These are phyloP conservation scores for Cryphonectria nitschkei DNA, from an alignment of 2,329 filamentous ascomycete genomes.

Conservation along the genomic window DNA sequence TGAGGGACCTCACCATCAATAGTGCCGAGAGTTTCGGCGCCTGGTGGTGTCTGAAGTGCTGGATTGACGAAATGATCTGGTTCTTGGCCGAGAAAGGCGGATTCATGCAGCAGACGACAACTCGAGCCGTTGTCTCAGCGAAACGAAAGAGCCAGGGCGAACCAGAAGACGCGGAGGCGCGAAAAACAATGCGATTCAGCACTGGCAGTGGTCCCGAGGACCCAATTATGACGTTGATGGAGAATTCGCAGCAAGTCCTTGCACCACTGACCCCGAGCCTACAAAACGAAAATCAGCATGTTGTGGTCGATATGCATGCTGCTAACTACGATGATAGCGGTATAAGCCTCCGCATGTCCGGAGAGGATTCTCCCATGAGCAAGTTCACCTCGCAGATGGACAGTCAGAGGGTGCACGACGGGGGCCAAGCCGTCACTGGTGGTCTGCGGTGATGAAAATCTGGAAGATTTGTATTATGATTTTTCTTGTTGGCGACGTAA, in stretches of 20 bases:
- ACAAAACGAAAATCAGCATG: constrained; percentile 48
- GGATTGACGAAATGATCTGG: constrained; percentile 90
- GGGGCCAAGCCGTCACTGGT: constrained; percentile 17
- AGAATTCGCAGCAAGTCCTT: constrained; percentile 53
- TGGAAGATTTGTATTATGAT: constrained; percentile 1
- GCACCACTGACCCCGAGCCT: constrained; percentile 54
- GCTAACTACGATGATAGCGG: constrained; percentile 70
- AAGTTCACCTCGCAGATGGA: constrained; percentile 52
- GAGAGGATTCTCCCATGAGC: constrained; percentile 65
- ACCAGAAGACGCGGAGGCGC: constrained; percentile 12
- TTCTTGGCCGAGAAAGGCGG: constrained; percentile 91
- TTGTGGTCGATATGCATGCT: constrained; percentile 49
- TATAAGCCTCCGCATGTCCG: constrained; percentile 71
- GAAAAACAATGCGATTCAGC: constrained; percentile 44
- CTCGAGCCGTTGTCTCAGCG: constrained; percentile 37
- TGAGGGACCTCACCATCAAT: constrained; percentile 79
- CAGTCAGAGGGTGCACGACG: constrained; percentile 21
- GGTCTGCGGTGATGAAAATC: constrained; percentile 20
- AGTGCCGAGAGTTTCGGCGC: constrained; percentile 82
- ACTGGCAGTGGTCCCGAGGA: constrained; percentile 48
- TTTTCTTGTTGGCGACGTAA: constrained; percentile 8
- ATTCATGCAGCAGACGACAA: constrained; percentile 69
- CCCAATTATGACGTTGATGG: constrained; percentile 45
- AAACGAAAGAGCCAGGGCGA: constrained; percentile 21
- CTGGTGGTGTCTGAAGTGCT: constrained; percentile 96